Evolutionary conservation across 371 early-diverging fungal genomes (phyloP), one percentile per base, ranked within the genome.

Genomic region (Saksenaea vasiformis): DNA sequence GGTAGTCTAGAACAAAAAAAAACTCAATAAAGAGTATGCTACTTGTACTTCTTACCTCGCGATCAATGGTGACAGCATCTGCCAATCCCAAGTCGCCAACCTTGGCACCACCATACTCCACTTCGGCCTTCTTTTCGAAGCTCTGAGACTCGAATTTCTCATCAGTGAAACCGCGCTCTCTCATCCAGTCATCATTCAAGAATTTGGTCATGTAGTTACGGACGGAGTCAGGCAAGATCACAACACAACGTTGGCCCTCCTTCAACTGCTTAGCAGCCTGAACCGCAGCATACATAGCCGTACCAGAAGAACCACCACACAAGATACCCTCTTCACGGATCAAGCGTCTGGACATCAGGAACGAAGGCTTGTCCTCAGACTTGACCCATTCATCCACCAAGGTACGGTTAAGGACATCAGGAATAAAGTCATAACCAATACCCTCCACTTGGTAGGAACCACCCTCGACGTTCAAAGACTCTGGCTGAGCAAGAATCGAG

Each of bases 121-220:
- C 78, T 73, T 91, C 80, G 62, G 90, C 90, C 74, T 94, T 93
- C 43, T 78, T 74, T 51, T 80, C 81, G 69, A 85, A 71, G 56
- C 79, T 76, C 47, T 73, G 71, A 0, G 61, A 67, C 34, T 77
- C 79, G 54, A 74, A 74, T 53, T 69, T 56, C 34, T 86, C 81
- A 58, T 89, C 92, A 27, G 91, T 78, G 73, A 93, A 91, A 5
- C 86, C 87, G 69, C 87, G 85, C 58, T 79, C 70, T 67, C 85
- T 82, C 97, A 98, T 96, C 98, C 98, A 98, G 58, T 90, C 93
- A 70, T 97, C 98, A 73, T 90, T 93, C 75, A 89, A 85, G 78
- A 94, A 95, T 78, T 97, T 98, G 66, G 95, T 92, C 97, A 98
- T 97, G 80, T 98, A 98, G 82, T 98, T 98, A 65, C 97, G 89